These are phyloP conservation scores for Amanita thiersii DNA, from an alignment of 768 basidiomycete genomes.

Conservation along the genomic window DNA sequence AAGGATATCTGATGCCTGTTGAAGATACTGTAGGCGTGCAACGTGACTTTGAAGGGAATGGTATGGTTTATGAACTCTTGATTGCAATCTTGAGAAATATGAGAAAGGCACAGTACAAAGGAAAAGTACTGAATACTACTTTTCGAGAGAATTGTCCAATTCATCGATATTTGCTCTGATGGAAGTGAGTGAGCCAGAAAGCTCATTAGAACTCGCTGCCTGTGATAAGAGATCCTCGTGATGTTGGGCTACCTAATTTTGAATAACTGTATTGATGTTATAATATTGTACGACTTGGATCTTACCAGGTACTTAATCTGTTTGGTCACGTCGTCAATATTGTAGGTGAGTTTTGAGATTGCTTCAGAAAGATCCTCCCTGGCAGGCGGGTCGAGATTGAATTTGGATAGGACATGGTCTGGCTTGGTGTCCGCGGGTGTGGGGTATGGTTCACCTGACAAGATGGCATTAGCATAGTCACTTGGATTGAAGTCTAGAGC, in stretches of 20 bases:
- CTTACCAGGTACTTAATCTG: slow-evolving; percentile 81
- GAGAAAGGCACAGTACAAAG: slow-evolving; percentile 9
- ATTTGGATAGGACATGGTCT: slow-evolving; percentile 20
- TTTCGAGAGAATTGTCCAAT: slow-evolving; percentile 68
- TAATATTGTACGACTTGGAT: no score
- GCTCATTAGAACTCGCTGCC: slow-evolving; percentile 65
- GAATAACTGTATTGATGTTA: slow-evolving; percentile 6
- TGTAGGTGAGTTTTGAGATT: slow-evolving; percentile 78
- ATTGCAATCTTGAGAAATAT: slow-evolving; percentile 51
- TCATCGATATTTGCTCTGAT: slow-evolving; percentile 68
- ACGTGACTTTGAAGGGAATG: slow-evolving; percentile 67
- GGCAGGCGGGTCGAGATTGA: slow-evolving; percentile 40
- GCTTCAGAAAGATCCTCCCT: slow-evolving; percentile 88
- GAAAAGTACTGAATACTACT: slow-evolving; percentile 35
- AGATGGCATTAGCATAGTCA: slow-evolving; percentile 85
- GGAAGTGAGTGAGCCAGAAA: slow-evolving; percentile 59
- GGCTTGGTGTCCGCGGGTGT: slow-evolving; percentile 26
- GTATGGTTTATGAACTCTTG: slow-evolving; percentile 83
- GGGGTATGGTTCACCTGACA: slow-evolving; percentile 76
- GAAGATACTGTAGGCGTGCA: slow-evolving; percentile 64
- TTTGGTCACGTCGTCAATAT: slow-evolving; percentile 86
- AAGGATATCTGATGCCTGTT: slow-evolving; percentile 77
- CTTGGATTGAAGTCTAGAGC: slow-evolving; percentile 73
- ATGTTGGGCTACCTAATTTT: slow-evolving; percentile 64
- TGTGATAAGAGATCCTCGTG: slow-evolving; percentile 78